phyloP scores from a whole-genome alignment of 176 grass and related monocot species.

The Elaeis guineensis region DNA sequence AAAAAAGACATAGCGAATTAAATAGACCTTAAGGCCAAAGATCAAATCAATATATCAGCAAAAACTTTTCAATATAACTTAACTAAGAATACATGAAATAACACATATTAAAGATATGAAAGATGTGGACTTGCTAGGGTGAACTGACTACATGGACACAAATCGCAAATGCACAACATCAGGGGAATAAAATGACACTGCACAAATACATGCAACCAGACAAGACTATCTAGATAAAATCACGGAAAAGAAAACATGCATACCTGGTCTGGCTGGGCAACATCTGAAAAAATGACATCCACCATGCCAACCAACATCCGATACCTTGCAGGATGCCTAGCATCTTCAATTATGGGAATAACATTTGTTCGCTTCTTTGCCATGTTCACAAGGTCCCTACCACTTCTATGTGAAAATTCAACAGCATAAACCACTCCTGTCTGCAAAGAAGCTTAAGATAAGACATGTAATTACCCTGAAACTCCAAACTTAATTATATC shows the following conservation, averaged over 20 bases:
- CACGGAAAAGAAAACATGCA: not conserved
- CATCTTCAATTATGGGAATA: constrained; percentile 94
- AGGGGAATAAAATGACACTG: not conserved
- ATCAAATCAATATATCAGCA: no score
- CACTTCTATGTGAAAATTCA: constrained; percentile 95
- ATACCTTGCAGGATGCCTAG: constrained; percentile 77
- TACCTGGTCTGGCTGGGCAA: constrained; percentile 97
- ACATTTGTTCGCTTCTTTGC: constrained; percentile 96
- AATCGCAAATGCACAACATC: not conserved
- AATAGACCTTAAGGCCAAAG: no score
- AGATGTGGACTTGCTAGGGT: no score
- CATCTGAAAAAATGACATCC: constrained; percentile 97
- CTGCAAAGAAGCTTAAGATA: constrained; percentile 24
- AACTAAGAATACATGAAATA: no score
- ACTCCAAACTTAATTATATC: no score
- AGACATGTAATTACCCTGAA: no score
- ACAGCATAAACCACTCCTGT: constrained; percentile 77
- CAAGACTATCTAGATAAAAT: no score
- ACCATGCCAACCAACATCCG: constrained; percentile 95
- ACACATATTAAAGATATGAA: no score
- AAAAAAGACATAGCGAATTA: no score
- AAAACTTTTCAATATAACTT: no score
- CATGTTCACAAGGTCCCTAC: constrained; percentile 90
- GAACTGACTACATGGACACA: no score
- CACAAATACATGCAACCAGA: not conserved